Percentiles rank a stretch among this genome's conserved stretches.
phyloP scores from a whole-genome alignment of 768 basidiomycete genomes.

The Kwoniella shandongensis region DNA sequence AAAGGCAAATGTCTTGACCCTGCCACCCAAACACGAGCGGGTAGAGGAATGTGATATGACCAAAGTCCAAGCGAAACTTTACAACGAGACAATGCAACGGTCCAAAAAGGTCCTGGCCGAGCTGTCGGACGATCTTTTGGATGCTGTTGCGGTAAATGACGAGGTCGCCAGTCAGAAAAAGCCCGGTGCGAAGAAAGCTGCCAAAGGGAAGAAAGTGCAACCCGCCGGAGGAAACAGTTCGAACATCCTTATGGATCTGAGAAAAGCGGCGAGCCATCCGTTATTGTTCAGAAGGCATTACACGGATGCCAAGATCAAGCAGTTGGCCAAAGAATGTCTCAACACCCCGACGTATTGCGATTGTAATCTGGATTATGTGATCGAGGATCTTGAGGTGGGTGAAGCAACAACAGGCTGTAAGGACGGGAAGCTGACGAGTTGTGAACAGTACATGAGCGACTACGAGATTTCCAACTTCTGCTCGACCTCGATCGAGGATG shows the following conservation, averaged over 20 bases:
- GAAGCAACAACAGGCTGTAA: not conserved
- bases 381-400: slow-evolving; percentile 80
- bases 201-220: slow-evolving; percentile 44
- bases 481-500: slow-evolving; percentile 70
- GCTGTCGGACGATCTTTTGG: slow-evolving; percentile 46
- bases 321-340: slow-evolving; percentile 76
- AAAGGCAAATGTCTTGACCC: slow-evolving; percentile 88
- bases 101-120: slow-evolving; percentile 67
- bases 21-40: slow-evolving; percentile 87
- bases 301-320: slow-evolving; percentile 69
- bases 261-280: slow-evolving; percentile 94
- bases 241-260: slow-evolving; percentile 94
- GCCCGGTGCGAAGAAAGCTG: slow-evolving; percentile 55
- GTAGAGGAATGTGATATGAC: slow-evolving; percentile 97
- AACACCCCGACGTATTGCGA: slow-evolving; percentile 88
- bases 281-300: slow-evolving; percentile 89
- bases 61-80: slow-evolving; percentile 73
- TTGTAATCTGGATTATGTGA: slow-evolving; percentile 80
- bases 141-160: slow-evolving; percentile 50
- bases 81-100: slow-evolving; percentile 78
- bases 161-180: slow-evolving; percentile 36
- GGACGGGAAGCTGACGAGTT: slow-evolving; percentile 11
- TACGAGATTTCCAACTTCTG: slow-evolving; percentile 88
- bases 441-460: slow-evolving; percentile 82
- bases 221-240: slow-evolving; percentile 59